These are phyloP conservation scores for Fusarium fujikuroi DNA, from an alignment of 2,329 filamentous ascomycete genomes.

Conservation along the genomic window DNA sequence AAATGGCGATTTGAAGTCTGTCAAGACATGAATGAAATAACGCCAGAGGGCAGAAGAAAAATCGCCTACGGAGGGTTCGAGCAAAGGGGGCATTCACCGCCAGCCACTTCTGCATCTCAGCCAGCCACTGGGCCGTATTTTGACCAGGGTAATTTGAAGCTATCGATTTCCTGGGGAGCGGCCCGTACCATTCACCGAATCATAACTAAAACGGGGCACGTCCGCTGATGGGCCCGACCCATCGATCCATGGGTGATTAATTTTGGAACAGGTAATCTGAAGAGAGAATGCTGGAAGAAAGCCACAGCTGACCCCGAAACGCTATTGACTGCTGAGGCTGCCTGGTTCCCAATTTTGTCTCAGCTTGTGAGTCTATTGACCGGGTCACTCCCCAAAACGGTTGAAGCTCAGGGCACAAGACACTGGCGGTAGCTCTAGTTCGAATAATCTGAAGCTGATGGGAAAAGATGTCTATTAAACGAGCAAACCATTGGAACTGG, in stretches of 20 bases:
- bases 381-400: neutral
- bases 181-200: neutral
- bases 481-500: neutral
- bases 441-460: neutral
- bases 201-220: neutral
- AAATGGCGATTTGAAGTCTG: too few species aligned
- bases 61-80: too few species aligned
- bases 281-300: neutral
- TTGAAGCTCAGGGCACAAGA: neutral
- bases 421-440: neutral
- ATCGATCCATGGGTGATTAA: neutral
- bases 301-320: neutral
- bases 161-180: neutral
- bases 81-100: neutral
- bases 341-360: neutral
- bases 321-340: neutral
- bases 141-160: neutral
- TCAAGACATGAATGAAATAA: too few species aligned
- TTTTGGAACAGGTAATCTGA: neutral
- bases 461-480: neutral
- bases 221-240: neutral
- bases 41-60: rapidly evolving
- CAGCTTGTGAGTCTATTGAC: neutral
- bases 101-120: conserved; percentile 19
- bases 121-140: neutral